A percentile compares a stretch with the other conserved stretches of the same genome.
These are phyloP conservation scores for Suillus lakei DNA, from an alignment of 768 basidiomycete genomes.

Conservation along the genomic window DNA sequence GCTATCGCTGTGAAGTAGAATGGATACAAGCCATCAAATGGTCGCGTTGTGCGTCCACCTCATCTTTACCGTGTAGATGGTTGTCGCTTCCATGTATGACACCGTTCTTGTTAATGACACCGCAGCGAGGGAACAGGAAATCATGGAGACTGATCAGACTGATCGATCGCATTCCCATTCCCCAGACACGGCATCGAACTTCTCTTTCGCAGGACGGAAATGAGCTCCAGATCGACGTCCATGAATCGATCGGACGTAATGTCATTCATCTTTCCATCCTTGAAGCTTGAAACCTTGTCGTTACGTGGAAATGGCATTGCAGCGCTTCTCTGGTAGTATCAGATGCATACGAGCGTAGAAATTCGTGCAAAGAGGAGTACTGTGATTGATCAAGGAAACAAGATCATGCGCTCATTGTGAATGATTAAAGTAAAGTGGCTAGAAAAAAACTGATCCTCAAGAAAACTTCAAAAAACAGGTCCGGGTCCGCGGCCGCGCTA, in stretches of 20 bases:
- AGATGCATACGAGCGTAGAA: neutral
- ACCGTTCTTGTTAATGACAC: neutral
- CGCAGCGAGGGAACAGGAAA: no score
- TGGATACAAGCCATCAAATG: neutral
- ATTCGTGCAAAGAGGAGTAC: neutral
- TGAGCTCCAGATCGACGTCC: neutral
- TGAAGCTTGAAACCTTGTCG: neutral
- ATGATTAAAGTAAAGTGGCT: neutral
- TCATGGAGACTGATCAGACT: neutral
- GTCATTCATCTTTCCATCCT: neutral
- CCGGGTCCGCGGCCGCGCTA: neutral
- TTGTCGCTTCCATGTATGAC: neutral
- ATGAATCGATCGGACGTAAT: neutral
- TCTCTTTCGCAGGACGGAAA: neutral
- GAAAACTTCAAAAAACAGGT: neutral
- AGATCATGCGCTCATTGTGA: neutral
- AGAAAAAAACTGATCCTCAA: neutral
- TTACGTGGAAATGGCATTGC: neutral
- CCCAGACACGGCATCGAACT: neutral
- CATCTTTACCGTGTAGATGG: neutral
- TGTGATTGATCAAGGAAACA: neutral
- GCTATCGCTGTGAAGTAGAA: conserved; percentile 32
- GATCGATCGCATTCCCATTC: neutral
- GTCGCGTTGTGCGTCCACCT: neutral
- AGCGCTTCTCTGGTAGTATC: no score